phyloP scores from a whole-genome alignment of 176 grass and related monocot species.

The Triticum urartu region DNA sequence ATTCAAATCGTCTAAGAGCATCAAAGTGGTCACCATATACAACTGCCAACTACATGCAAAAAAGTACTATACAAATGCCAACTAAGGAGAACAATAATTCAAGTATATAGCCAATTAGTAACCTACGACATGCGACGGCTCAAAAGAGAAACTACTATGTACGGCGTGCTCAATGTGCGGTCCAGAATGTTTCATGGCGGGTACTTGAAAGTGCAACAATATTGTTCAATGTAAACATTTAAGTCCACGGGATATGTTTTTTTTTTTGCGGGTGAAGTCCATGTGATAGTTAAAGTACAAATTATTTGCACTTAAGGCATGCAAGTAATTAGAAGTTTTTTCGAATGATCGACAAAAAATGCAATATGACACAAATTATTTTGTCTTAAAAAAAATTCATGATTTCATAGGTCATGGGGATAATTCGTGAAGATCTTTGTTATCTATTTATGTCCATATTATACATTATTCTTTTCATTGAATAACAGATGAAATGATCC shows the following conservation, averaged over 20 bases:
- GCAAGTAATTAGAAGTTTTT: not conserved
- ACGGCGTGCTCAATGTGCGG: not conserved
- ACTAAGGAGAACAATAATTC: not conserved
- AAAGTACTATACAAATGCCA: not conserved
- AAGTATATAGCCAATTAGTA: not conserved
- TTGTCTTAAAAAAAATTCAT: not conserved
- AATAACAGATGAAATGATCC: too few relatives aligned
- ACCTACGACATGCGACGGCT: not conserved
- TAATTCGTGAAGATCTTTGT: too few relatives aligned
- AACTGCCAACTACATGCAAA: not conserved
- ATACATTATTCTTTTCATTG: too few relatives aligned
- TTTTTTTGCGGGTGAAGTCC: not conserved
- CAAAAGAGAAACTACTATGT: not conserved
- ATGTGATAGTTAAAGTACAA: not conserved
- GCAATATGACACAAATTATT: not conserved
- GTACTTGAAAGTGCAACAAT: not conserved
- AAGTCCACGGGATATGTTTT: not conserved
- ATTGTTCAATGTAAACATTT: not conserved
- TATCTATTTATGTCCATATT: too few relatives aligned
- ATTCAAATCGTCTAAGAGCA: not conserved
- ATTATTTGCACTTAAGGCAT: not conserved
- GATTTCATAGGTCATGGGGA: not conserved
- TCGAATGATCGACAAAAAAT: not conserved
- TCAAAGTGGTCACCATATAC: not conserved
- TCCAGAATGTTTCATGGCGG: not conserved